Percentiles rank a stretch among this genome's conserved stretches.
Conservation (phyloP, 2,329 filamentous ascomycete species). For the Bipolaris victoriae region DNA sequence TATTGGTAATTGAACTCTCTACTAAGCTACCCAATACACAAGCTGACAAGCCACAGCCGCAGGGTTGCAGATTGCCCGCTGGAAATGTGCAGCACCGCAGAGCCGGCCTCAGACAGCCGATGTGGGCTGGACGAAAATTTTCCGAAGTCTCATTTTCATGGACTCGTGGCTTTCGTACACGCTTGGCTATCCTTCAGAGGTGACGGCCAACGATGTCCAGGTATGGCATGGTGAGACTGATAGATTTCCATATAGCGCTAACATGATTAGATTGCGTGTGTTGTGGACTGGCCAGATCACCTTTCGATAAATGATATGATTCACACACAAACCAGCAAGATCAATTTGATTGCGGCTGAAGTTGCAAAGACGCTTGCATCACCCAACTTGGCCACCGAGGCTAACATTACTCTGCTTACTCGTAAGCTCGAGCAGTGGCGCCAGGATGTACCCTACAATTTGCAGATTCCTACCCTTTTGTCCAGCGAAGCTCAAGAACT, state of each 20-base stretch:
- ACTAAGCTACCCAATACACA: background rate
- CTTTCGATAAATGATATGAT: slow-evolving; percentile 41
- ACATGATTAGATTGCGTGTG: slow-evolving; percentile 34
- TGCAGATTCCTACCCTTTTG: slow-evolving; percentile 42
- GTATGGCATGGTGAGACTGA: slow-evolving; percentile 23
- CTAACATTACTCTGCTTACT: slow-evolving; percentile 38
- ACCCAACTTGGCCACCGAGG: slow-evolving; percentile 38
- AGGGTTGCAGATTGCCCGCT: slow-evolving; percentile 46
- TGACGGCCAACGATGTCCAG: slow-evolving; percentile 35
- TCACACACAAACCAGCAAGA: slow-evolving; percentile 43
- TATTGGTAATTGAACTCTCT: slow-evolving; percentile 34
- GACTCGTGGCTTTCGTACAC: slow-evolving; percentile 50
- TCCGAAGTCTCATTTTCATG: slow-evolving; percentile 48
- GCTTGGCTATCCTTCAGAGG: slow-evolving; percentile 44
- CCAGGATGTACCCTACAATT: slow-evolving; percentile 35
- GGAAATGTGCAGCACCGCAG: slow-evolving; percentile 32
- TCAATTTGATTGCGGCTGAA: slow-evolving; percentile 46
- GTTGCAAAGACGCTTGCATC: slow-evolving; percentile 42
- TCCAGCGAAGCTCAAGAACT: slow-evolving; percentile 32
- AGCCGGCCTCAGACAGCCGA: slow-evolving; percentile 1
- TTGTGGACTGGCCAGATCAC: slow-evolving; percentile 15
- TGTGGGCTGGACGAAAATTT: slow-evolving; percentile 38
- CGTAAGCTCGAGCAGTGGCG: slow-evolving; percentile 46
- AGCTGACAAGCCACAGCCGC: slow-evolving; percentile 35
- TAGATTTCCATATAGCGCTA: slow-evolving; percentile 10